Conservation (phyloP, 805 yeast genomes). For the Starmera dryadoides region DNA sequence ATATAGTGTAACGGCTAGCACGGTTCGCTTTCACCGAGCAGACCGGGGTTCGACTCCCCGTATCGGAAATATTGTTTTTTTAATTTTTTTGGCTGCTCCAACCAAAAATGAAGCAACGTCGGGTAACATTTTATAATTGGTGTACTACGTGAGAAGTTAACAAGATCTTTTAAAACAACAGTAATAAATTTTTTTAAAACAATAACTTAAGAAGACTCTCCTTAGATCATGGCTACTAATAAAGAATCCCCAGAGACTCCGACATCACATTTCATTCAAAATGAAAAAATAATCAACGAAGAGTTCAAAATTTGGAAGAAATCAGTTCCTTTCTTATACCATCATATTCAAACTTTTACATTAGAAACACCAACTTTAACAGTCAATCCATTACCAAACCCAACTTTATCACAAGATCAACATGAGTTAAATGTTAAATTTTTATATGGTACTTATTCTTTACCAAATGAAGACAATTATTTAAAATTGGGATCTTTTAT, state of each 20-base stretch:
- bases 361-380: conserved; percentile 53
- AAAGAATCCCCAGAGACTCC: conserved; percentile 2
- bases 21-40: conserved; percentile 83
- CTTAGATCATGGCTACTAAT: not conserved
- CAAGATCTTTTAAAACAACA: too few relatives aligned
- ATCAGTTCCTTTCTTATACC: conserved; percentile 71
- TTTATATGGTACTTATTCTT: conserved; percentile 38
- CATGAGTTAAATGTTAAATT: conserved; percentile 30
- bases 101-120: too few relatives aligned
- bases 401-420: conserved; percentile 14
- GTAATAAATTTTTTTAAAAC: too few relatives aligned
- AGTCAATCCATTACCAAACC: conserved; percentile 46
- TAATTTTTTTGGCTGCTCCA: too few relatives aligned
- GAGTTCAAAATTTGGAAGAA: conserved; percentile 81
- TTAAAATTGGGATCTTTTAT: conserved; percentile 32
- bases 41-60: conserved; percentile 87
- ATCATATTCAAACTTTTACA: conserved; percentile 53
- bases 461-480: conserved; percentile 27
- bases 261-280: conserved; percentile 38
- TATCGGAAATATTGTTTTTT: conserved; percentile 67
- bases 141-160: too few relatives aligned
- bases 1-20: conserved; percentile 80
- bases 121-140: too few relatives aligned
- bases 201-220: not conserved
- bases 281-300: conserved; percentile 63